Evolutionary conservation across 2,329 filamentous ascomycete species (phyloP), one percentile per base, ranked within the genome.

Genomic region (Claviceps africana): DNA sequence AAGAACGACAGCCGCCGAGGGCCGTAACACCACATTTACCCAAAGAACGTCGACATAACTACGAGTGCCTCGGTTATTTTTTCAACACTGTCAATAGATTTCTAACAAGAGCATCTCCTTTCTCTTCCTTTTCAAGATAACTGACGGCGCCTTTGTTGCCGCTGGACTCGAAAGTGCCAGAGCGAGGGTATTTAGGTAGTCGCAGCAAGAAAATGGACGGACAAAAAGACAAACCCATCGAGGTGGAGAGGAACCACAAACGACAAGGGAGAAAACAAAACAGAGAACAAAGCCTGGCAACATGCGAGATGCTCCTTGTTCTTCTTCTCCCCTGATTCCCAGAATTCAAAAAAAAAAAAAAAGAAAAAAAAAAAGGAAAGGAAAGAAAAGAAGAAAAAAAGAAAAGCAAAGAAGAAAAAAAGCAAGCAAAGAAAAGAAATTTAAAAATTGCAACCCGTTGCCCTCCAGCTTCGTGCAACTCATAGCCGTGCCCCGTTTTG

Each of bases 171-270:
- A 25, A 49, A 53, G 51, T 42, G 10, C 51, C 51, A 53, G 51
- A 37, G 51, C 46, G 30, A n/a, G 51, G 51, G 51, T 53, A 53
- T 53, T 53, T 30, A 15, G 43, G 35, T 53, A n/a, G 21, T 53
- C 47, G 40, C 31, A 25, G 3, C 17, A 31, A 45, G 46, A 1
- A 37, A 9, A 33, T 45, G 10, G 10, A 47, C 13, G n/a, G 17
- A 44, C 4, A 22, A 22, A 17, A 11, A 46, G 6, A 19, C 19
- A 31, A 19, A 2, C 7, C 33, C 13, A 4, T 15, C 31, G 9
- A 11, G 13, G 13, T 6, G 10, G 43, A 47, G 9, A 31, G 17
- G 39, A 45, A 19, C 9, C 11, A 25, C n/a, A 22, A 25, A 43
- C 19, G 13, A n/a, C 5, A 21, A 22, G 33, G 31, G 22, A 11